Base-by-base conservation (phyloP, 1,139 yeast species). In the Entelexis paramagnoliae region DNA sequence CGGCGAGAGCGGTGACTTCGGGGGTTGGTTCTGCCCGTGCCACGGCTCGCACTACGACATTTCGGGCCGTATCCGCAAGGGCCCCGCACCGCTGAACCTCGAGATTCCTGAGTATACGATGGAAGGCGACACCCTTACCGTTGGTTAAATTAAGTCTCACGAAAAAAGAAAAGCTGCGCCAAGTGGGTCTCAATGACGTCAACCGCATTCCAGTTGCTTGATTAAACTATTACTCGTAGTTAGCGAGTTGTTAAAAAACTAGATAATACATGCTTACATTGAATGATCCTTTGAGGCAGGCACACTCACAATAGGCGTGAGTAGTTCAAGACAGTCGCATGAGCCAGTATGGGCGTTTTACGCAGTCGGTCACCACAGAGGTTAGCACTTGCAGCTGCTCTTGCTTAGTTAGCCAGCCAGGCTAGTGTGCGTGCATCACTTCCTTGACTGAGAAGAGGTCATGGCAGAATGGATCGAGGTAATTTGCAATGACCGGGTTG, bases 21-120 rank as follows among this genome's bases (percentile, higher is more conserved):
- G 96, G 71, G 98, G 98, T 69, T 93, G 98, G 98, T 93, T 93
- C 91, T 93, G 99, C 75, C 99, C 99, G 62, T 93, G 98, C 77
- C 99, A 93, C 78, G 99, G 98, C 80, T 91, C 98, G 70, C 98
- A 93, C 74, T 93, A 93, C 75, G 98, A 93, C 76, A 93, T 93
- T 75, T 71, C 97, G 60, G 99, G 99, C 72, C 91, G 99, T 83
- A 91, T 93, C 71, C 87, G 99, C 83, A 91, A 82, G 77, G 99
- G 99, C 64, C 99, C 99, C 66, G 99, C 99, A 70, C 99, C 99
- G 68, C 80, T 88, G 72, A 91, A 91, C 79, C 80, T 93, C 77
- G 98, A 91, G 77, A 79, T 93, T 64, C 99, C 99, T 65, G 77
- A 79, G 63, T 93, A 93, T 70, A 87, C 81, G 64, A 85, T 93